Conservation (phyloP, 2,329 filamentous ascomycete species). For the Xylariales sp. region DNA sequence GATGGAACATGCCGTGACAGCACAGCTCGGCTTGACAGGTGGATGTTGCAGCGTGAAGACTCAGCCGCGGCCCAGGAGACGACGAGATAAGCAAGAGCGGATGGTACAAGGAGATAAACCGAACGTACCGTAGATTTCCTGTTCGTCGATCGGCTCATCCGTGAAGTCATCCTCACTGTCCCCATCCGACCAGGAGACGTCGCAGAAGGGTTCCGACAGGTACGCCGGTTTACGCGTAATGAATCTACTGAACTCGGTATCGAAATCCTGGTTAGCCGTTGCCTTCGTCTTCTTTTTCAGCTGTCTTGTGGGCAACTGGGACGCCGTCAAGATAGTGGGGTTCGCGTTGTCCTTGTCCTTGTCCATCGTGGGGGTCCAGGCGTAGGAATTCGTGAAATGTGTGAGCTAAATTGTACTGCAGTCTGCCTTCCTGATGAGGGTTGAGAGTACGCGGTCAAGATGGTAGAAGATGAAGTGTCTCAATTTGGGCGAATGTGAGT, state of each 20-base stretch:
- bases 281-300: slow-evolving; percentile 42
- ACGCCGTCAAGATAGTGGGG: slow-evolving; percentile 83
- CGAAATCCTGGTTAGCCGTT: slow-evolving; percentile 41
- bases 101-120: slow-evolving; percentile 3
- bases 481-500: too few species aligned
- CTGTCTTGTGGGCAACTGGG: slow-evolving; percentile 80
- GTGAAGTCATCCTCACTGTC: slow-evolving; percentile 51
- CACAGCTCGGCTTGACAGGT: background rate
- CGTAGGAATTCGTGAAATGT: too few species aligned
- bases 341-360: slow-evolving; percentile 73
- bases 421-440: too few species aligned
- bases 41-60: too few species aligned
- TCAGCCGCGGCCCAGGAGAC: background rate
- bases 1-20: slow-evolving; percentile 5
- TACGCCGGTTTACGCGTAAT: slow-evolving; percentile 42
- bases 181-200: slow-evolving; percentile 33
- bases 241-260: slow-evolving; percentile 42
- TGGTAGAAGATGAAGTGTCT: too few species aligned
- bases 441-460: too few species aligned
- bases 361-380: slow-evolving; percentile 30
- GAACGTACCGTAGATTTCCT: slow-evolving; percentile 83
- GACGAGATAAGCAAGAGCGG: slow-evolving; percentile 15
- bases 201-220: slow-evolving; percentile 35
- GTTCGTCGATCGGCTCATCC: slow-evolving; percentile 86
- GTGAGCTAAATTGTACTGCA: too few species aligned